A percentile compares a stretch with the other conserved stretches of the same genome.
phyloP scores from a whole-genome alignment of 495 filamentous ascomycete genomes.

The Daldinia grandis region DNA sequence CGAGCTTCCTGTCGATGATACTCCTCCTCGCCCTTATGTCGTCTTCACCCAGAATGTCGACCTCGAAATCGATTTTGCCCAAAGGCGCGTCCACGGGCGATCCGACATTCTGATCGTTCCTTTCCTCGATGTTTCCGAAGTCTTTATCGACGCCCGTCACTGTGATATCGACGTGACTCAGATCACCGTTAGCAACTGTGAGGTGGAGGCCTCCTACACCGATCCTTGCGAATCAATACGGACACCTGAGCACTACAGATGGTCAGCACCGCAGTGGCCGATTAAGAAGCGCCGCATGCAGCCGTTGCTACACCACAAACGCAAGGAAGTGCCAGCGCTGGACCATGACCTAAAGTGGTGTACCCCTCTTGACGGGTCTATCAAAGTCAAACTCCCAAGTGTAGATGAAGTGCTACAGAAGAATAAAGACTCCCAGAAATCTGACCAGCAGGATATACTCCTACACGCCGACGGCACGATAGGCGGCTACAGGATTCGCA shows the following conservation, averaged over 20 bases:
- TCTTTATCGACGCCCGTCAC: slow-evolving; percentile 87
- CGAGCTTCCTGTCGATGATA: slow-evolving; percentile 46
- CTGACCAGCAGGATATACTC: slow-evolving; percentile 43
- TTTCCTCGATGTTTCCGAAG: slow-evolving; percentile 67
- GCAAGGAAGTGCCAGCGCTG: slow-evolving; percentile 53
- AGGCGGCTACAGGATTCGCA: slow-evolving; percentile 57
- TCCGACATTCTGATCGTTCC: slow-evolving; percentile 83
- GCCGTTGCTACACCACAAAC: slow-evolving; percentile 62
- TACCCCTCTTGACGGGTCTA: slow-evolving; percentile 54
- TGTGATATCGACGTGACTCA: slow-evolving; percentile 69
- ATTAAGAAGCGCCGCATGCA: slow-evolving; percentile 73
- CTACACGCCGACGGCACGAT: slow-evolving; percentile 43
- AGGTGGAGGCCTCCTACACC: slow-evolving; percentile 66
- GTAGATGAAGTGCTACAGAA: slow-evolving; percentile 46
- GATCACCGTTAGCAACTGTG: slow-evolving; percentile 73
- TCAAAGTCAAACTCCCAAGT: slow-evolving; percentile 51
- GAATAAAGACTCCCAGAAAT: slow-evolving; percentile 46
- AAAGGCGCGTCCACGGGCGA: slow-evolving; percentile 76
- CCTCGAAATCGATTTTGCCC: slow-evolving; percentile 84
- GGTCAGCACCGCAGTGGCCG: slow-evolving; percentile 79
- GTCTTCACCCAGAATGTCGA: slow-evolving; percentile 85
- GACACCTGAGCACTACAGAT: slow-evolving; percentile 63
- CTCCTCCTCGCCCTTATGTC: slow-evolving; percentile 56
- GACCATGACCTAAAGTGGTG: slow-evolving; percentile 50
- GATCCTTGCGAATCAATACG: slow-evolving; percentile 76